Evolutionary conservation across 2,329 filamentous ascomycete species (phyloP).

Genomic region (Beauveria medogensis): DNA sequence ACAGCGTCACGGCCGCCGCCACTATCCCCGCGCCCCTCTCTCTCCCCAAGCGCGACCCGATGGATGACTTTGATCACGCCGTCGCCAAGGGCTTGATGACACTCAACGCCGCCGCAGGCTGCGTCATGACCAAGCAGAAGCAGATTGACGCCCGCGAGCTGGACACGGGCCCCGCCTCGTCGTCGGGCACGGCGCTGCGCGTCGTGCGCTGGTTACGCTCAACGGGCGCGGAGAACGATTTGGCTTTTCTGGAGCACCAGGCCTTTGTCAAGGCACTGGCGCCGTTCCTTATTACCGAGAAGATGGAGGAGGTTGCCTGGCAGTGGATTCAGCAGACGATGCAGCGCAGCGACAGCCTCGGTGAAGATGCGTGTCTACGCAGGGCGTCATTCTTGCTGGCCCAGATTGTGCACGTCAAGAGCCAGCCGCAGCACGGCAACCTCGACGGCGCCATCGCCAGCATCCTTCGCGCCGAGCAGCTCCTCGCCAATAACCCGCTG

Average conservation of each 20-base stretch:
- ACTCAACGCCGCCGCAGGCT: slow-evolving; percentile 43
- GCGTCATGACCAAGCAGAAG: slow-evolving; percentile 39
- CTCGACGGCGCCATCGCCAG: slow-evolving; percentile 43
- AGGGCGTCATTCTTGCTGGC: slow-evolving; percentile 25
- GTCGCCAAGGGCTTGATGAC: slow-evolving; percentile 51
- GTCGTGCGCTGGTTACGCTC: slow-evolving; percentile 48
- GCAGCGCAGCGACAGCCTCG: slow-evolving; percentile 15
- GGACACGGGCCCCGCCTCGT: slow-evolving; percentile 25
- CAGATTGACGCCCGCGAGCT: slow-evolving; percentile 28
- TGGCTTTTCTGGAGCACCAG: slow-evolving; percentile 36
- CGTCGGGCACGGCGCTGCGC: slow-evolving; percentile 37
- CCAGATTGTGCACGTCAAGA: slow-evolving; percentile 35
- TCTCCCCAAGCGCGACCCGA: slow-evolving; percentile 32
- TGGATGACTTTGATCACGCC: slow-evolving; percentile 49
- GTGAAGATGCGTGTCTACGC: slow-evolving; percentile 15
- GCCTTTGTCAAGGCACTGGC: slow-evolving; percentile 33
- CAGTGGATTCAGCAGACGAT: slow-evolving; percentile 41
- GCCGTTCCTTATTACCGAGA: slow-evolving; percentile 45
- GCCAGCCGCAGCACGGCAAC: slow-evolving; percentile 29
- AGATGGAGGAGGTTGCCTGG: slow-evolving; percentile 43
- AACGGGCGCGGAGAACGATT: slow-evolving; percentile 37
- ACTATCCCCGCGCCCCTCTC: not conserved
- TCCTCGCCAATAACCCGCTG: slow-evolving; percentile 29
- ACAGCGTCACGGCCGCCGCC: not conserved
- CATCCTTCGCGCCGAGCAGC: slow-evolving; percentile 37